A percentile compares a stretch with the other conserved stretches of the same genome.
These are phyloP conservation scores for Lactarius quietus DNA, from an alignment of 768 basidiomycete genomes.

Conservation along the genomic window DNA sequence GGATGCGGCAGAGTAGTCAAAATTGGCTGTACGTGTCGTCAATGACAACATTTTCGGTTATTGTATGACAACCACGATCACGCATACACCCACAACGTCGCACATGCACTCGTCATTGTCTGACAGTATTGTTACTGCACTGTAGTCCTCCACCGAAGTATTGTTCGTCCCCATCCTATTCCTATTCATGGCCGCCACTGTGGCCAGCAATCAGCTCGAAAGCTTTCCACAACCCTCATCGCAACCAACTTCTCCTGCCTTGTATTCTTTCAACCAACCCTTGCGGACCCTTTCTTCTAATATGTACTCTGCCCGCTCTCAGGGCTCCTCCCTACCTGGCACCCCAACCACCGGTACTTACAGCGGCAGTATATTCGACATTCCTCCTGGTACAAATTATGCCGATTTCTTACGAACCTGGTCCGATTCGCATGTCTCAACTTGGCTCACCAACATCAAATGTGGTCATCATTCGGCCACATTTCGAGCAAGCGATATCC, in stretches of 20 bases:
- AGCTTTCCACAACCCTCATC: constrained; percentile 39
- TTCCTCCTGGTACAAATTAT: constrained; percentile 57
- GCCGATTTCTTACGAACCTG: constrained; percentile 65
- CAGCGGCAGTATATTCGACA: constrained; percentile 42
- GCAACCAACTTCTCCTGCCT: constrained; percentile 36
- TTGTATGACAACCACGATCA: not conserved
- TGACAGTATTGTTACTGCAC: not conserved
- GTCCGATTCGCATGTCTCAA: constrained; percentile 64
- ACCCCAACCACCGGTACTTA: constrained; percentile 37
- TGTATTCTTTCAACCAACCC: constrained; percentile 38
- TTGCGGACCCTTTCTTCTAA: constrained; percentile 35
- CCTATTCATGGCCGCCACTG: constrained; percentile 27
- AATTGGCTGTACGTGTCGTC: not conserved
- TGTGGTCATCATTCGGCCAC: constrained; percentile 62
- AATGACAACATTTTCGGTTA: not conserved
- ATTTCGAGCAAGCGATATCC: constrained; percentile 86
- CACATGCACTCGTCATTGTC: not conserved
- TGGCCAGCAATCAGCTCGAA: constrained; percentile 33
- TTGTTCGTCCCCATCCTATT: not conserved
- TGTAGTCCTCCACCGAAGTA: not conserved
- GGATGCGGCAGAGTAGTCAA: not conserved
- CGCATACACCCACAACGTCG: not conserved
- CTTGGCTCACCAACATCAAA: constrained; percentile 77
- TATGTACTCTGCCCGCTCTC: constrained; percentile 39
- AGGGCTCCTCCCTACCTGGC: constrained; percentile 41